Evolutionary conservation across 257 asterid species (phyloP), one percentile per base, ranked within the genome.

Genomic region (Asclepias syriaca): DNA sequence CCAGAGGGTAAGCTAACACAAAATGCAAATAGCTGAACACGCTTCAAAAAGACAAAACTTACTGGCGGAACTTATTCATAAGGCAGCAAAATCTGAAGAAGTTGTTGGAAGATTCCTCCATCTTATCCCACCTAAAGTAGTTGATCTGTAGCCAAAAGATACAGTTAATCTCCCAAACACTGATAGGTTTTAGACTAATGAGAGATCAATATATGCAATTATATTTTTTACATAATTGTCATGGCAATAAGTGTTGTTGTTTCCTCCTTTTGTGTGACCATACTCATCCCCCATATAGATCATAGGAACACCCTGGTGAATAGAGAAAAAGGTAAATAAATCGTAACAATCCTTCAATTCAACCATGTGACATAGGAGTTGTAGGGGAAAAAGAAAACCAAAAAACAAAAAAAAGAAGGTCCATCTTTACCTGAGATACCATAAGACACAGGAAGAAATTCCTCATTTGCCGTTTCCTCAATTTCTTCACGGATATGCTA

Each of bases 251-350:
- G 97, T 87, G 74, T 95, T 95, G 91, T 95, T 95, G 85, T 95
- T 95, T 79, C 99, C 99, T 61, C 99, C 97, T 84, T 95, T 95
- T 8, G 98, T 88, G 83, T 95, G 99, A 69, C 97, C 98, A 75
- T 92, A 95, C 77, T 95, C 99, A 78, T 90, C 99, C 6, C 99
- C 99, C 99, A 95, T 95, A 74, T 82, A 78, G 80, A 95, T 77
- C 99, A 95, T 90, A 57, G 99, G 99, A 54, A 92, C 95, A 74
- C 99, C 99, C 97, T 94, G 90, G 74, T 67, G 73, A 72, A 71
- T 58, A 40, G 43, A 69, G 68, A 71, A 32, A 72, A 69, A 59
- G 22, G 18, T 45, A 56, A 71, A 74, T 61, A 29, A 46, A 34
- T 61, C 66, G 54, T 51, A 14, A 8, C 21, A 18, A 21, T 39